Evolutionary conservation across 2,329 filamentous ascomycete genomes (phyloP).

Genomic region (Aspergillus ochraceus): DNA sequence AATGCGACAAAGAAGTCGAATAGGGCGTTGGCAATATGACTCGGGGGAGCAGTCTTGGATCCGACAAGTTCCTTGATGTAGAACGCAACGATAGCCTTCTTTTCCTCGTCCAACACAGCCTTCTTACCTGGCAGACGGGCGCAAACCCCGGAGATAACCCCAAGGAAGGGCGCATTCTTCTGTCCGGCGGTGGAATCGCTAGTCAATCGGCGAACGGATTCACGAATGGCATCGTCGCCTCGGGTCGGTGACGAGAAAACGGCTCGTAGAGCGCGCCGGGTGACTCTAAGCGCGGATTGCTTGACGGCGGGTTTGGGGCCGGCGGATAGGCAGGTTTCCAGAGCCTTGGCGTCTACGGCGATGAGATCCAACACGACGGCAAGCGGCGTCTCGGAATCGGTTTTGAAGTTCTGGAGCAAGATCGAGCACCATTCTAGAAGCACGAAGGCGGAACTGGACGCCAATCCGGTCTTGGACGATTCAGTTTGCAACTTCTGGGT

Average conservation of each 20-base stretch:
- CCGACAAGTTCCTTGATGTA: constrained; percentile 83
- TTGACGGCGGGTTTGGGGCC: constrained; percentile 64
- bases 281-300: constrained; percentile 73
- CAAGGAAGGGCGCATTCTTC: constrained; percentile 75
- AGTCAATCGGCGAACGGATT: constrained; percentile 67
- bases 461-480: constrained; percentile 73
- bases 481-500: constrained; percentile 69
- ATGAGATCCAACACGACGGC: constrained; percentile 61
- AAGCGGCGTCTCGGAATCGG: constrained; percentile 65
- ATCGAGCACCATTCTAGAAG: constrained; percentile 87
- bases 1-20: constrained; percentile 81
- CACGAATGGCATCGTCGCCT: constrained; percentile 61
- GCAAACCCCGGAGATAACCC: constrained; percentile 83
- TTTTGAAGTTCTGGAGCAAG: constrained; percentile 70
- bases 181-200: constrained; percentile 64
- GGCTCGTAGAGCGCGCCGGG: constrained; percentile 75
- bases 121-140: constrained; percentile 67
- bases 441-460: constrained; percentile 79
- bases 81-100: constrained; percentile 74
- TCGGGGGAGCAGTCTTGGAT: constrained; percentile 69
- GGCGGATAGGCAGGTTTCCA: constrained; percentile 76
- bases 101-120: constrained; percentile 62
- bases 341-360: constrained; percentile 66
- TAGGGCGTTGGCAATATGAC: constrained; percentile 71
- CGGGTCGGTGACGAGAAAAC: constrained; percentile 62